phyloP scores from a whole-genome alignment of 257 asterid genomes.

The Osmanthus fragrans region DNA sequence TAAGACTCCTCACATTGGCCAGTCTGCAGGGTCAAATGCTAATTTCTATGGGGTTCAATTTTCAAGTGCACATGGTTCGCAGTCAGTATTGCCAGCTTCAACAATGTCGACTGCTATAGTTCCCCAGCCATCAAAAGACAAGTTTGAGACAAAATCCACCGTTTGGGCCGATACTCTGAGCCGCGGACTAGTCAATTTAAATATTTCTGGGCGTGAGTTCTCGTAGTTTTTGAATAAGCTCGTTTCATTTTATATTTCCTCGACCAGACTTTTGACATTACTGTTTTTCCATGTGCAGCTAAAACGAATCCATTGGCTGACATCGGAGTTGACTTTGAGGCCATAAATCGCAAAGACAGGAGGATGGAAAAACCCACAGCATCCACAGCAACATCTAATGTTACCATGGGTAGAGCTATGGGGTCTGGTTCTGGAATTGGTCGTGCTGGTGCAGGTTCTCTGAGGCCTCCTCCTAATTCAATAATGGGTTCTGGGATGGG shows the following conservation, averaged over 20 bases:
- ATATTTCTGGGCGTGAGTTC: conserved; percentile 92
- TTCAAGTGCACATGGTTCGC: not conserved
- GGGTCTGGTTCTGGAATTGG: conserved; percentile 97
- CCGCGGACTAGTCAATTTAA: conserved; percentile 90
- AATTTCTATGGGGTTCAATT: conserved; percentile 44
- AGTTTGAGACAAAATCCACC: conserved; percentile 91
- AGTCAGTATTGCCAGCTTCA: conserved; percentile 36
- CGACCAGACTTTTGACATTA: conserved; percentile 9
- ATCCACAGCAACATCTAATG: conserved; percentile 55
- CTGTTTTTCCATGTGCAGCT: conserved; percentile 52
- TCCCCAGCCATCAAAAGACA: conserved; percentile 63
- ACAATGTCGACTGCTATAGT: conserved; percentile 44
- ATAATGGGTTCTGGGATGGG: conserved; percentile 69
- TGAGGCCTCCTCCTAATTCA: conserved; percentile 61
- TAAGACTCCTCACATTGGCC: conserved; percentile 32
- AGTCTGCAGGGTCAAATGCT: conserved; percentile 39
- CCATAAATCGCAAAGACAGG: conserved; percentile 91
- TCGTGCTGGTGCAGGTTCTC: conserved; percentile 56
- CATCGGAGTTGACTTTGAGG: conserved; percentile 96
- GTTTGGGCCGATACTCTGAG: conserved; percentile 96
- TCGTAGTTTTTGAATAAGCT: conserved; percentile 9
- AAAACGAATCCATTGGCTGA: conserved; percentile 83
- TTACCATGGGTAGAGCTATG: conserved; percentile 97
- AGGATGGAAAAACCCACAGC: conserved; percentile 88
- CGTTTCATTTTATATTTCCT: not conserved